phyloP scores from a whole-genome alignment of 208 protist species.

The Leishmania tarentolae region DNA sequence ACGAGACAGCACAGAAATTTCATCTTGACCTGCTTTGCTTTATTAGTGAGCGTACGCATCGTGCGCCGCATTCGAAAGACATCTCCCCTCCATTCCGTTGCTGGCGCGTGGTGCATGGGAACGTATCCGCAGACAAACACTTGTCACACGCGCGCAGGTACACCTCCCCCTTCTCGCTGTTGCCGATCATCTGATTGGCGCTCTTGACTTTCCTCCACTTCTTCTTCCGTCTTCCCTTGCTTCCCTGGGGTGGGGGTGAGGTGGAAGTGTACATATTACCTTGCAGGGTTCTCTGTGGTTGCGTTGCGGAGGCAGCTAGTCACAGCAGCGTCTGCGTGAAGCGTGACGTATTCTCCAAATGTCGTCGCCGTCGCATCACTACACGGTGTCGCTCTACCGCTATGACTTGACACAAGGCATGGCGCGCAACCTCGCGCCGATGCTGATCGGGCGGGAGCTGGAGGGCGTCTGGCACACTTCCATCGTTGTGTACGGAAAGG shows the following conservation, averaged over 20 bases:
- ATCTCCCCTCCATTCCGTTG: background rate
- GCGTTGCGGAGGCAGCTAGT: background rate
- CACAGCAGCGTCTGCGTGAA: background rate
- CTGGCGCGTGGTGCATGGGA: background rate
- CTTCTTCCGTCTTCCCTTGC: background rate
- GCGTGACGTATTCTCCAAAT: background rate
- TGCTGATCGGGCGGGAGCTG: constrained; percentile 84
- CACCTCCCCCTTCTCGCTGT: background rate
- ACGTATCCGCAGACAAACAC: background rate
- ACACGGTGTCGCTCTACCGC: constrained; percentile 84
- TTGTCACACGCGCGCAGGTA: background rate
- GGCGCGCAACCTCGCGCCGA: constrained; percentile 65
- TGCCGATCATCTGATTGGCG: background rate
- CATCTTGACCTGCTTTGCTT: background rate
- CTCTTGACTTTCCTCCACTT: background rate
- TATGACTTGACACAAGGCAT: constrained; percentile 95
- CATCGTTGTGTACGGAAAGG: constrained; percentile 90
- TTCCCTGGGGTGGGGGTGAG: background rate
- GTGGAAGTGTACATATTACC: background rate
- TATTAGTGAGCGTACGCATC: background rate
- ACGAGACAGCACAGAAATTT: background rate
- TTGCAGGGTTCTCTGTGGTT: background rate
- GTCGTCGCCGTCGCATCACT: background rate
- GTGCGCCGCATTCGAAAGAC: background rate
- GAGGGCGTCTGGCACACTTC: constrained; percentile 95